A percentile compares a stretch with the other conserved stretches of the same genome.
Conservation (phyloP, 148 eudicot genomes). For the Rhododendron henanense region DNA sequence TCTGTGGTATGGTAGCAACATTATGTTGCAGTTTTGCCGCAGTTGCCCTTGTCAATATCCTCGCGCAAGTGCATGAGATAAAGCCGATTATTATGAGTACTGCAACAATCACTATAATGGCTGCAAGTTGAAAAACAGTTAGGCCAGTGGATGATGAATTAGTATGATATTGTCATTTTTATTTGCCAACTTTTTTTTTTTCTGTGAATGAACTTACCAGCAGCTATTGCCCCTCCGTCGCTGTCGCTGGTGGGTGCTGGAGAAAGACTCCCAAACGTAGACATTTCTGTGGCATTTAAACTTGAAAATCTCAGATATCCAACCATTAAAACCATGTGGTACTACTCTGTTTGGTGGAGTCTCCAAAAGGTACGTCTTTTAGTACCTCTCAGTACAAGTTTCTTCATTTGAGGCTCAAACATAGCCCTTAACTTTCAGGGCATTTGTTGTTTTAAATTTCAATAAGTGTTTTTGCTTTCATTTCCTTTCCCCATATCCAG, state of each 20-base stretch:
- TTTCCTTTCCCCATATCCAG: no score
- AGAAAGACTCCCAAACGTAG: not conserved
- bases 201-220: not conserved
- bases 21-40: no score
- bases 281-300: not conserved
- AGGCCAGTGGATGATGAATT: no score
- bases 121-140: slow-evolving; percentile 3
- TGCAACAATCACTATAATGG: not conserved
- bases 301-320: not conserved
- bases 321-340: not conserved
- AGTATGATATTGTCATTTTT: not conserved
- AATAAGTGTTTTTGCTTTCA: no score
- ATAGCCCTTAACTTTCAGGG: no score
- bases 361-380: no score
- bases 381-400: no score
- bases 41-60: not conserved
- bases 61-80: not conserved
- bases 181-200: not conserved
- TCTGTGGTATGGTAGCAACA: not conserved
- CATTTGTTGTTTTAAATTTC: no score
- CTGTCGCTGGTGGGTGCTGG: no score
- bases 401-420: no score
- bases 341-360: not conserved
- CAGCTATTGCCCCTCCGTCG: not conserved
- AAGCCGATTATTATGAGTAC: not conserved